Percentiles rank a stretch among this genome's conserved stretches.
These are phyloP conservation scores for Lepidium africanum DNA, from an alignment of 345 rosid genomes.

Conservation along the genomic window DNA sequence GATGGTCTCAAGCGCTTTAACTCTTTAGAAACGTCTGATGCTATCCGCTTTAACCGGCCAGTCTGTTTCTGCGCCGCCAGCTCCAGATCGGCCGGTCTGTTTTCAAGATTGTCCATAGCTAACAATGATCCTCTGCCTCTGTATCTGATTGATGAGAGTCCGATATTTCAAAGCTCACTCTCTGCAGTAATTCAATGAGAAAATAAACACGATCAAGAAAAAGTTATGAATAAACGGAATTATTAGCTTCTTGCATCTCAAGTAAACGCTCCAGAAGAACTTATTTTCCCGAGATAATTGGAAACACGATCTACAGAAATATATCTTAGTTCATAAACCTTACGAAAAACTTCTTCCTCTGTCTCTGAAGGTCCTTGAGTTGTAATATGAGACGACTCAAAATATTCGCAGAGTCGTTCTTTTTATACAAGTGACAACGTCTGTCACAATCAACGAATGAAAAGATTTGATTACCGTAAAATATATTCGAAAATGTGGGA, in stretches of 20 bases:
- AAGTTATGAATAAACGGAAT: not conserved
- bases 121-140: constrained; percentile 29
- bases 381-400: not conserved
- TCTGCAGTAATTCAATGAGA: not conserved
- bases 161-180: not conserved
- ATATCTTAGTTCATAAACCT: not conserved
- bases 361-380: not conserved
- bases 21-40: constrained; percentile 42
- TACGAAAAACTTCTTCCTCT: too few relatives aligned
- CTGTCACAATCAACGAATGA: not conserved
- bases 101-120: constrained; percentile 22
- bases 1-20: constrained; percentile 40
- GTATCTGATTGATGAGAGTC: constrained; percentile 25
- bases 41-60: constrained; percentile 31
- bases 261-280: not conserved
- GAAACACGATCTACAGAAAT: not conserved
- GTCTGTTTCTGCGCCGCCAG: constrained; percentile 30
- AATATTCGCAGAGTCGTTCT: not conserved
- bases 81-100: constrained; percentile 10
- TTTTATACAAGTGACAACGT: not conserved
- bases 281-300: not conserved
- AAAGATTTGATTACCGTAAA: not conserved
- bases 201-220: not conserved
- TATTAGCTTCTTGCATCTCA: constrained; percentile 6
- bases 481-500: not conserved